Conservation (phyloP, 768 basidiomycete species). For the Xerocomellus dryophilus region DNA sequence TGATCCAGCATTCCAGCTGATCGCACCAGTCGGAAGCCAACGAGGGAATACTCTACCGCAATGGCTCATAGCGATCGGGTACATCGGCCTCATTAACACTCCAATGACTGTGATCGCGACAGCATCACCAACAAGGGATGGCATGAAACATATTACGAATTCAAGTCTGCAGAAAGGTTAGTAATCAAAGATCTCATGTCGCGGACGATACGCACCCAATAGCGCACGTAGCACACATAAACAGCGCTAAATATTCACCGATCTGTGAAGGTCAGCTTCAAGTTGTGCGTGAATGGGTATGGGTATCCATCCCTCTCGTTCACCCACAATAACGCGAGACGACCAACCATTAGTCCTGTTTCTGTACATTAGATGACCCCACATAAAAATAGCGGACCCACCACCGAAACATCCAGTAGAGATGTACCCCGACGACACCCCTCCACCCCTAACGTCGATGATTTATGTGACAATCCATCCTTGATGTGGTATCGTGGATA, state of each 20-base stretch:
- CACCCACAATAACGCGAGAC: slow-evolving; percentile 28
- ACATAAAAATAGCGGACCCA: neutral
- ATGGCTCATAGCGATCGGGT: slow-evolving; percentile 49
- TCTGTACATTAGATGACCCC: neutral
- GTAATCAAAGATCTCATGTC: neutral
- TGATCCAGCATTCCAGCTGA: slow-evolving; percentile 54
- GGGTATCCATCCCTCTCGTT: slow-evolving; percentile 23
- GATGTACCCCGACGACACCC: slow-evolving; percentile 46
- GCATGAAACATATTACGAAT: slow-evolving; percentile 66
- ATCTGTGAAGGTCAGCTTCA: slow-evolving; percentile 21
- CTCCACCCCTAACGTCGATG: slow-evolving; percentile 42
- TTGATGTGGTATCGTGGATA: slow-evolving; percentile 12
- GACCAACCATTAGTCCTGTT: slow-evolving; percentile 30
- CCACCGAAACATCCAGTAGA: slow-evolving; percentile 39
- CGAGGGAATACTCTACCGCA: slow-evolving; percentile 35
- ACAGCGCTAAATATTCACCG: slow-evolving; percentile 31
- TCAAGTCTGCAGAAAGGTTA: slow-evolving; percentile 44
- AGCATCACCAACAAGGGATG: slow-evolving; percentile 61
- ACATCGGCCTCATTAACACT: slow-evolving; percentile 71
- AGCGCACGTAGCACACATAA: slow-evolving; percentile 30
- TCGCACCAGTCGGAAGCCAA: slow-evolving; percentile 35
- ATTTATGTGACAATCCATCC: slow-evolving; percentile 70
- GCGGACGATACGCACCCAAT: slow-evolving; percentile 22
- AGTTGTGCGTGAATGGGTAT: neutral
- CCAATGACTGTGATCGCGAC: slow-evolving; percentile 65